Evolutionary conservation across 2,329 filamentous ascomycete genomes (phyloP).

Genomic region (Colletotrichum karsti): DNA sequence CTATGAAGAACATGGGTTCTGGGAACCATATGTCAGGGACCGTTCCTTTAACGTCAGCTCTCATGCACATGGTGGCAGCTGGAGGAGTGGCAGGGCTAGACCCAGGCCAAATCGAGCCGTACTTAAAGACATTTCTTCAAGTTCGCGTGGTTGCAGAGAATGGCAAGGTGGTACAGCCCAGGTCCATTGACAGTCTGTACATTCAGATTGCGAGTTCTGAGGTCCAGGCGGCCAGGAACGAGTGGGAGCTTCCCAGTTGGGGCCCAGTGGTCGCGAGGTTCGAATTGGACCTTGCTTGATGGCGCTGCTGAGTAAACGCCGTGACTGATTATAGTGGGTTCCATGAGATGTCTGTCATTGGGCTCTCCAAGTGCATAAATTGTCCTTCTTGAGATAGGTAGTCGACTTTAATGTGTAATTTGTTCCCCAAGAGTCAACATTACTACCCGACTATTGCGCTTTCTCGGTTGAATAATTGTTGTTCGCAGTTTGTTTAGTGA

Average conservation of each 20-base stretch:
- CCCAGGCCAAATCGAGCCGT: slow-evolving; percentile 46
- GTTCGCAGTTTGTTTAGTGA: too few relatives aligned
- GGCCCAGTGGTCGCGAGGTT: slow-evolving; percentile 35
- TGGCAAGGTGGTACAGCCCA: slow-evolving; percentile 36
- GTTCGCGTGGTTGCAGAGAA: slow-evolving; percentile 39
- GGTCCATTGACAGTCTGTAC: slow-evolving; percentile 41
- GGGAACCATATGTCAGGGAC: slow-evolving; percentile 54
- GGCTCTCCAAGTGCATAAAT: background rate
- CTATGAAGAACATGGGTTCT: slow-evolving; percentile 45
- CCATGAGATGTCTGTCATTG: background rate
- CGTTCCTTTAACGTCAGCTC: slow-evolving; percentile 58
- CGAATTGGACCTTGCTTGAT: background rate
- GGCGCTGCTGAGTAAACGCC: background rate
- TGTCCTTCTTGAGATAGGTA: background rate
- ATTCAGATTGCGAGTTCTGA: slow-evolving; percentile 47
- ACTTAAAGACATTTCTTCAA: slow-evolving; percentile 48
- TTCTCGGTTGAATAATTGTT: background rate
- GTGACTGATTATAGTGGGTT: background rate
- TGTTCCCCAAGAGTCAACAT: background rate
- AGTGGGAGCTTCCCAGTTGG: slow-evolving; percentile 48
- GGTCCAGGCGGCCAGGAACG: slow-evolving; percentile 42
- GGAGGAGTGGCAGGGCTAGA: slow-evolving; percentile 48
- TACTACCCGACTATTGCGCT: background rate
- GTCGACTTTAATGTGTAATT: background rate
- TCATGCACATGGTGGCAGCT: slow-evolving; percentile 51